Base-by-base conservation (phyloP, 1,284 basidiomycete genomes). In the Sporisorium sorghi region DNA sequence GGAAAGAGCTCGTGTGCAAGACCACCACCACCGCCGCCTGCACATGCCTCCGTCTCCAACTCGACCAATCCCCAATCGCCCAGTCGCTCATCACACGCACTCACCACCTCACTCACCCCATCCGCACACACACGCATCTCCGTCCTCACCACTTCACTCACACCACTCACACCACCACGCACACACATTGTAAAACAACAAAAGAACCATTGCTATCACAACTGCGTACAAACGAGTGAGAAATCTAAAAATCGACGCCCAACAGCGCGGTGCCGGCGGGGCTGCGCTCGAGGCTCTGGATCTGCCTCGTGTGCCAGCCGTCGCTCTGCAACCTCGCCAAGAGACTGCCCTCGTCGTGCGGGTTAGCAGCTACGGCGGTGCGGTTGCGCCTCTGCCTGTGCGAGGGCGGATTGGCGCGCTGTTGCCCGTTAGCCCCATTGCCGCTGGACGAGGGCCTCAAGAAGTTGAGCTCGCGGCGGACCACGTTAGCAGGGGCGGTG, bases 161-260 rank as follows among this genome's bases (percentile, higher is more conserved):
- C 17, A 37, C 35, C 42, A 26, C 42, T 5, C 42, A 24, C 14
- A 7, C 24, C 11, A 15, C 17, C 23, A 26, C 14, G 17, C 24
- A 24, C 12, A 17, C 15, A 44, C 24, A 17, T 14, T 10, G 21
- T 11, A 9, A 42, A 23, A 42, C 17, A n/a, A n/a, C 23, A 24
- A 43, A 43, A 37, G 19, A 19, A 14, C 43, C 43, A 44, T 44
- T 44, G 23, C 23, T 24, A 44, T 44, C 28, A 14, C 23, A 44
- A 28, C 24, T 7, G 7, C 21, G 28, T 30, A 30, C 28, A 44
- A 26, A 44, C 24, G n/a, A n/a, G n/a, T n/a, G n/a, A n/a, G n/a
- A n/a, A n/a, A n/a, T n/a, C n/a, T 37, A 79, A 42, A 77, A 79
- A 52, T 78, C 77, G 11, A 78, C 77, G 7, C 77, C 77, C 9